A percentile compares a stretch with the other conserved stretches of the same genome.
These are phyloP conservation scores for Allium cepa DNA, from an alignment of 106 monocot genomes.

Conservation along the genomic window DNA sequence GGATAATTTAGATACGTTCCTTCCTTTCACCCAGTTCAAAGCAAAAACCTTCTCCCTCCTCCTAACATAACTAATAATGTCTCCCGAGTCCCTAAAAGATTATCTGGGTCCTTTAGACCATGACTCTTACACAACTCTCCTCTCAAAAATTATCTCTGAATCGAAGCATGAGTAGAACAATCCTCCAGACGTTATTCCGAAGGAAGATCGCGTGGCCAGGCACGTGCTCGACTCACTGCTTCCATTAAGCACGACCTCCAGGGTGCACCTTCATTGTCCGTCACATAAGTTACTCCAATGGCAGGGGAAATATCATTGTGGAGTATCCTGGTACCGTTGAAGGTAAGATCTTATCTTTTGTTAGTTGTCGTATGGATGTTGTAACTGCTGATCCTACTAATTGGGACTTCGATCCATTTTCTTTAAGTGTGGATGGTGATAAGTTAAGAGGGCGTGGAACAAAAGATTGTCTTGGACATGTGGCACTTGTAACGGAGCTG, in stretches of 20 bases:
- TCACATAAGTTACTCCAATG: constrained; percentile 54
- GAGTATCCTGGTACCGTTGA: constrained; percentile 83
- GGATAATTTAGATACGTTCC: too few species aligned
- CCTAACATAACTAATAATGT: constrained; percentile 1
- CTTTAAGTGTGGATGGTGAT: too few species aligned
- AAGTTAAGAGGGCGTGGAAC: too few species aligned
- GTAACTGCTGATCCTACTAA: constrained; percentile 69
- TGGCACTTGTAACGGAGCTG: too few species aligned
- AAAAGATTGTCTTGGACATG: too few species aligned
- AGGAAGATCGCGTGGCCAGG: constrained; percentile 72
- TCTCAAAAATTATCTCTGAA: constrained; percentile 77
- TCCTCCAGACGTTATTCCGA: constrained; percentile 78
- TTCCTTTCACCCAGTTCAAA: too few species aligned
- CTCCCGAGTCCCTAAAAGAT: constrained; percentile 35
- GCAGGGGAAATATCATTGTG: constrained; percentile 77
- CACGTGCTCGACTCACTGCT: constrained; percentile 85
- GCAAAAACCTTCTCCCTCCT: too few species aligned
- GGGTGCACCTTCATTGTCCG: constrained; percentile 68
- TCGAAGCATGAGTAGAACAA: constrained; percentile 87
- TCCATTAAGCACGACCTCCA: constrained; percentile 46
- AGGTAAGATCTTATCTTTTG: constrained; percentile 40
- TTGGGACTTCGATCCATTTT: too few species aligned
- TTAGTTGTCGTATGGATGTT: constrained; percentile 99
- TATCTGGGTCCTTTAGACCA: constrained; percentile 48
- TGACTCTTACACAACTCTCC: constrained; percentile 62